Conservation (phyloP, 129 eudicot species). For the Flaveria sonorensis region DNA sequence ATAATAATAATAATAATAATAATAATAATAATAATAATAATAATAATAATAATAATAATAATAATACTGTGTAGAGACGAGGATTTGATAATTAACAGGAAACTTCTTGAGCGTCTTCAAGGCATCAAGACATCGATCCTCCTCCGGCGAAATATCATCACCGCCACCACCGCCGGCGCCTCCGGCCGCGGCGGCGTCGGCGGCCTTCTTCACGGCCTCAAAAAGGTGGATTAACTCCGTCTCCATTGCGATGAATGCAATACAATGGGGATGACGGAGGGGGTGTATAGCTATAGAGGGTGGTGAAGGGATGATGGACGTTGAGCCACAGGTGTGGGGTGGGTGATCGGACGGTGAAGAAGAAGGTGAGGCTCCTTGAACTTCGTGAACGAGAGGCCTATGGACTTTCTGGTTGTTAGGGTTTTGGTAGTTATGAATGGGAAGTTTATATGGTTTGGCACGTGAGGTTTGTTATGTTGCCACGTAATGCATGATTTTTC, state of each 20-base stretch:
- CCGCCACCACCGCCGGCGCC: not conserved
- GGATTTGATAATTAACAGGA: constrained; percentile 76
- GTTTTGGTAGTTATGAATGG: constrained; percentile 32
- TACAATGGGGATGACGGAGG: not conserved
- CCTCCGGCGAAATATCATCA: constrained; percentile 52
- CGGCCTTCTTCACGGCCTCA: constrained; percentile 76
- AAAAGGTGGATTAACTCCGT: constrained; percentile 69
- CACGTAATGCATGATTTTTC: constrained; percentile 17
- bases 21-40: not conserved
- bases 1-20: not conserved
- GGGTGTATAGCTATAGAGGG: not conserved
- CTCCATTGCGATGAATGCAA: constrained; percentile 50
- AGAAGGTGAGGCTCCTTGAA: constrained; percentile 23
- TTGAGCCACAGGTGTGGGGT: constrained; percentile 29
- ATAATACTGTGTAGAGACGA: constrained; percentile 65
- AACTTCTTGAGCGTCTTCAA: constrained; percentile 61
- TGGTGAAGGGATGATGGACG: constrained; percentile 2
- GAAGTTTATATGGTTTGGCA: constrained; percentile 18
- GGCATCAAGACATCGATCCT: constrained; percentile 78
- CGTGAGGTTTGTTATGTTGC: constrained; percentile 22
- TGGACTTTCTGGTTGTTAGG: constrained; percentile 28
- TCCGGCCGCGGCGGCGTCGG: constrained; percentile 51
- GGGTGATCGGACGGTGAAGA: constrained; percentile 37
- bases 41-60: not conserved
- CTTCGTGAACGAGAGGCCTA: constrained; percentile 20